Evolutionary conservation across 768 basidiomycete genomes (phyloP).

Genomic region (Artomyces pyxidatus): DNA sequence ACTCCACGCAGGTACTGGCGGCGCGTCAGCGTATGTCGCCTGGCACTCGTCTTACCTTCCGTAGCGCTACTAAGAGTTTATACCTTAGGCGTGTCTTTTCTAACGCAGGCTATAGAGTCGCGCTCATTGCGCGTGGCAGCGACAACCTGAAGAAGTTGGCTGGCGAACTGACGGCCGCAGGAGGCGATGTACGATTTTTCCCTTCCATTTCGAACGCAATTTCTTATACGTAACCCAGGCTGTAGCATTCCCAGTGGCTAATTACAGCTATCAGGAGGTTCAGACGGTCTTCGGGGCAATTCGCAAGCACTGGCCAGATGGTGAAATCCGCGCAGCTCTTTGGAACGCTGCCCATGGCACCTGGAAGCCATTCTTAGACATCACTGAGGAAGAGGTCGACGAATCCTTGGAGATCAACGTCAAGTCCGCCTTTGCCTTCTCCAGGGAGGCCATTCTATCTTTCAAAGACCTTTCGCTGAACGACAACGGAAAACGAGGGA

Average conservation of each 20-base stretch:
- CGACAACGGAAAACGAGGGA: slow-evolving; percentile 29
- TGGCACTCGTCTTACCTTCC: neutral
- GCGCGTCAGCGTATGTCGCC: slow-evolving; percentile 31
- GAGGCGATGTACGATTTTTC: slow-evolving; percentile 25
- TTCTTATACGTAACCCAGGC: slow-evolving; percentile 20
- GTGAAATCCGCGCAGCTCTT: slow-evolving; percentile 31
- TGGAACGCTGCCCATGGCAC: slow-evolving; percentile 31
- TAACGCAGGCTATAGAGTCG: slow-evolving; percentile 32
- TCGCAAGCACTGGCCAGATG: slow-evolving; percentile 22
- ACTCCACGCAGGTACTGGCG: slow-evolving; percentile 29
- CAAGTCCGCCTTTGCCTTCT: slow-evolving; percentile 32
- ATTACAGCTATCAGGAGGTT: slow-evolving; percentile 26
- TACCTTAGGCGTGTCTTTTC: slow-evolving; percentile 28
- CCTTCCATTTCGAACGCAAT: neutral
- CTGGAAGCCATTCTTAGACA: slow-evolving; percentile 32
- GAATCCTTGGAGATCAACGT: slow-evolving; percentile 25
- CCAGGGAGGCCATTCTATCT: slow-evolving; percentile 25
- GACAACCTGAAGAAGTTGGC: slow-evolving; percentile 27
- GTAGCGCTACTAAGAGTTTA: neutral
- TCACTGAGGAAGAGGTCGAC: slow-evolving; percentile 29
- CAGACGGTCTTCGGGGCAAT: slow-evolving; percentile 26
- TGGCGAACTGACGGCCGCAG: slow-evolving; percentile 25
- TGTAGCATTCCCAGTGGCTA: slow-evolving; percentile 28
- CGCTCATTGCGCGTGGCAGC: slow-evolving; percentile 29
- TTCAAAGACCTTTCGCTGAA: slow-evolving; percentile 27